These are phyloP conservation scores for Microstroma glucosiphilum DNA, from an alignment of 1,284 basidiomycete species.

Conservation along the genomic window DNA sequence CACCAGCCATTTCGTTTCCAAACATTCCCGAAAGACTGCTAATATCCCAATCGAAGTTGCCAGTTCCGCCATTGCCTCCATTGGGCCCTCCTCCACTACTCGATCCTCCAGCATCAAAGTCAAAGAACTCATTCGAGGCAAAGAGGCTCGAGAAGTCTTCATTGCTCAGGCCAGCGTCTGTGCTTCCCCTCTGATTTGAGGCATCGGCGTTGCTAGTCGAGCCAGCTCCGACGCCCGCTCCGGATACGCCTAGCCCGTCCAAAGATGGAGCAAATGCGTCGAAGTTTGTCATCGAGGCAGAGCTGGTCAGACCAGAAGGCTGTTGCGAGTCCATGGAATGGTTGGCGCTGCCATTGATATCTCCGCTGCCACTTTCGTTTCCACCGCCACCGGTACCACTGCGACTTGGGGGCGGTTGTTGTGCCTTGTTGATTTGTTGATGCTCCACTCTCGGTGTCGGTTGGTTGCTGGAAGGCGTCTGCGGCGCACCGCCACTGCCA, in stretches of 20 bases:
- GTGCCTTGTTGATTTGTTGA: neutral
- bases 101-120: neutral
- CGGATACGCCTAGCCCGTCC: neutral
- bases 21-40: neutral
- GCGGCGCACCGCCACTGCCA: neutral
- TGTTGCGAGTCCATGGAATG: neutral
- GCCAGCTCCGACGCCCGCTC: neutral
- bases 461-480: neutral
- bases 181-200: neutral
- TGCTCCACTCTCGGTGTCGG: neutral
- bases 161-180: neutral
- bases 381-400: too few relatives aligned
- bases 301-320: neutral
- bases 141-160: slow-evolving; percentile 6
- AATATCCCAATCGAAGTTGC: slow-evolving; percentile 1
- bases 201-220: neutral
- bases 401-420: too few relatives aligned
- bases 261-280: neutral
- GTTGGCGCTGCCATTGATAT: neutral
- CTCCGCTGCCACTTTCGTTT: neutral
- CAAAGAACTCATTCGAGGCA: slow-evolving; percentile 4
- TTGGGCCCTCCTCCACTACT: neutral
- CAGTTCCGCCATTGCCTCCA: neutral
- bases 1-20: neutral
- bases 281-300: neutral